These are phyloP conservation scores for Aspergillus bertholletiae DNA, from an alignment of 495 filamentous ascomycete genomes.

Conservation along the genomic window DNA sequence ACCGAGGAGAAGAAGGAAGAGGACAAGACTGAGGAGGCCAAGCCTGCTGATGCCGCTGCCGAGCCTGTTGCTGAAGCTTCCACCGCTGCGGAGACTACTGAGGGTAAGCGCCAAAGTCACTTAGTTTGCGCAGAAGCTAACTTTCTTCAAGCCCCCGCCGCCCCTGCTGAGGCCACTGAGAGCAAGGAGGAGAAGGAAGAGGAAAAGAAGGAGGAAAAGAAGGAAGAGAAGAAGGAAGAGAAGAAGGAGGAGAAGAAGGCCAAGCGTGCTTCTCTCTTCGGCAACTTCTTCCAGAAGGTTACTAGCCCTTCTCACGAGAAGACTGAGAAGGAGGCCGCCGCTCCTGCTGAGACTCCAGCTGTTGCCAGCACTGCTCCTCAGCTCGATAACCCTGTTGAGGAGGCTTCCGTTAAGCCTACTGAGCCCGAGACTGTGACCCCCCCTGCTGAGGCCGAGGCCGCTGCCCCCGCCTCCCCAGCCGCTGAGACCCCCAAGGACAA, in stretches of 20 bases:
- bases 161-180: constrained; percentile 22
- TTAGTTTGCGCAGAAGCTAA: background rate
- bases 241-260: constrained; percentile 33
- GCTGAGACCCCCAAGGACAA: constrained; percentile 45
- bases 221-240: constrained; percentile 37
- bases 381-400: constrained; percentile 48
- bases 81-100: constrained; percentile 26
- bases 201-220: constrained; percentile 27
- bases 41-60: constrained; percentile 28
- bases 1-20: constrained; percentile 55
- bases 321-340: constrained; percentile 47
- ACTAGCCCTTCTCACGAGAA: constrained; percentile 51
- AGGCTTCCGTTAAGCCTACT: constrained; percentile 38
- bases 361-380: constrained; percentile 49
- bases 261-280: constrained; percentile 52
- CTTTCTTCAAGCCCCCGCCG: constrained; percentile 11
- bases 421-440: constrained; percentile 43
- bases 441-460: constrained; percentile 37
- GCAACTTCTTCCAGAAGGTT: constrained; percentile 54
- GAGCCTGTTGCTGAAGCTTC: constrained; percentile 26
- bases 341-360: constrained; percentile 40
- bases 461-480: constrained; percentile 27
- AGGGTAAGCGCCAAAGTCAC: constrained; percentile 16
- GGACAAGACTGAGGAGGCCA: constrained; percentile 36
- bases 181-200: constrained; percentile 30